phyloP scores from a whole-genome alignment of 2,329 filamentous ascomycete species.

The Dactylonectria estremocensis region DNA sequence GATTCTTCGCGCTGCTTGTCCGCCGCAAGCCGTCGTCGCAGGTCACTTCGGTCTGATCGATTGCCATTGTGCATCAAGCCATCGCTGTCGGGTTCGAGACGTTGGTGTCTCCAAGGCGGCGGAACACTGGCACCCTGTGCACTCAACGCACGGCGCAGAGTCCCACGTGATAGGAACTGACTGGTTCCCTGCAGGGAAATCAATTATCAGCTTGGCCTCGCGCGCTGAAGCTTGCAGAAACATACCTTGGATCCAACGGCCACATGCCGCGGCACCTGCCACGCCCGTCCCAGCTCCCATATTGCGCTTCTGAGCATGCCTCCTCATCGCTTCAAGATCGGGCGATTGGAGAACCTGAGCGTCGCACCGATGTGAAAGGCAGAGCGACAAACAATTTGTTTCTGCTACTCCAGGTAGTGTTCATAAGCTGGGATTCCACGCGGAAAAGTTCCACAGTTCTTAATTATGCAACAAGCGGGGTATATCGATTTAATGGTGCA shows the following conservation, averaged over 20 bases:
- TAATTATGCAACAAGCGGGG: constrained; percentile 30
- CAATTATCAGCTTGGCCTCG: constrained; percentile 28
- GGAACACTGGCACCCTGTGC: neutral
- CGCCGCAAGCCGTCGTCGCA: constrained; percentile 27
- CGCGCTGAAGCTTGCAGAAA: constrained; percentile 8
- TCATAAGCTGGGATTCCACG: neutral
- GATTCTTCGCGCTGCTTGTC: constrained; percentile 28
- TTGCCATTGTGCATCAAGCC: neutral
- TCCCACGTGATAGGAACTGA: constrained; percentile 5
- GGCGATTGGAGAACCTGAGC: constrained; percentile 12
- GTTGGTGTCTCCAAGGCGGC: neutral
- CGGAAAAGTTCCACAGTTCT: constrained; percentile 19
- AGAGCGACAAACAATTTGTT: constrained; percentile 7
- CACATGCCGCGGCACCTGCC: constrained; percentile 45
- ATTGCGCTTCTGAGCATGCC: constrained; percentile 55
- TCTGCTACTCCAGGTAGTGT: neutral
- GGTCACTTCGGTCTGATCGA: neutral
- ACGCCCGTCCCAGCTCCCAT: constrained; percentile 51
- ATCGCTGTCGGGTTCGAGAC: constrained; percentile 8
- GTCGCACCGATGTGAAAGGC: neutral
- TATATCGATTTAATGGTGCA: constrained; percentile 15
- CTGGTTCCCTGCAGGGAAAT: constrained; percentile 30
- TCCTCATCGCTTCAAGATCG: constrained; percentile 51
- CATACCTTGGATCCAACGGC: constrained; percentile 43
- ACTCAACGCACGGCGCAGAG: constrained; percentile 7